phyloP scores from a whole-genome alignment of 371 early-diverging fungal genomes.

The Syncephalastrum sp. region DNA sequence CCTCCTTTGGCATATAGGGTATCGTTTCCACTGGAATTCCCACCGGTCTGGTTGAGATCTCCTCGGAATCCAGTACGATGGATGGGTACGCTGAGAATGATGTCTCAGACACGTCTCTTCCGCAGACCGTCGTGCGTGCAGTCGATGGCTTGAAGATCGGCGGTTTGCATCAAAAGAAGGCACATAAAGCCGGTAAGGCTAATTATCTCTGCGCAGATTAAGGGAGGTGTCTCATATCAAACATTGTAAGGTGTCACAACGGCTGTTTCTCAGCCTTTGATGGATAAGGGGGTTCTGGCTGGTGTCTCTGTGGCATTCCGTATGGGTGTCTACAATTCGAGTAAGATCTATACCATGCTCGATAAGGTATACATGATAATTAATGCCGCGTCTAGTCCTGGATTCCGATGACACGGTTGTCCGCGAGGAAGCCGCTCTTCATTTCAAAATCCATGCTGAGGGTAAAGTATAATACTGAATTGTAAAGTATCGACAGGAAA shows the following conservation, averaged over 20 bases:
- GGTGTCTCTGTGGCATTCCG: constrained; percentile 61
- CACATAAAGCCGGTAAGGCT: constrained; percentile 60
- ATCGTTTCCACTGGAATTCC: constrained; percentile 51
- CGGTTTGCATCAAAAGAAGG: constrained; percentile 57
- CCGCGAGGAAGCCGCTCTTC: constrained; percentile 62
- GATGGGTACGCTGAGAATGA: constrained; percentile 54
- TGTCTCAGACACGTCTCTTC: constrained; percentile 23
- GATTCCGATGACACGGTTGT: constrained; percentile 50
- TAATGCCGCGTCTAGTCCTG: constrained; percentile 16
- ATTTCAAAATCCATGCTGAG: constrained; percentile 45
- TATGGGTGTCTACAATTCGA: constrained; percentile 50
- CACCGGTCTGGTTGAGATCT: constrained; percentile 61
- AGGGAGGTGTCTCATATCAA: not conserved
- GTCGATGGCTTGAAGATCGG: constrained; percentile 64
- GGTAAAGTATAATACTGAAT: constrained; percentile 13
- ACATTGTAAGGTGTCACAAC: constrained; percentile 42
- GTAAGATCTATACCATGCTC: constrained; percentile 13
- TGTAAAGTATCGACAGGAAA: constrained; percentile 1
- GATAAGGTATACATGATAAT: not conserved
- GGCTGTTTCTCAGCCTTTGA: constrained; percentile 53
- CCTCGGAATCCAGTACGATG: constrained; percentile 48
- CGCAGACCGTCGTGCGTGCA: constrained; percentile 41
- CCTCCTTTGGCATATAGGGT: constrained; percentile 23
- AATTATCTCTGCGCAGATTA: not conserved
- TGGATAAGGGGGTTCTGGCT: constrained; percentile 31